phyloP scores from a whole-genome alignment of 352 stramenopile species.

The Phytophthora meadii region DNA sequence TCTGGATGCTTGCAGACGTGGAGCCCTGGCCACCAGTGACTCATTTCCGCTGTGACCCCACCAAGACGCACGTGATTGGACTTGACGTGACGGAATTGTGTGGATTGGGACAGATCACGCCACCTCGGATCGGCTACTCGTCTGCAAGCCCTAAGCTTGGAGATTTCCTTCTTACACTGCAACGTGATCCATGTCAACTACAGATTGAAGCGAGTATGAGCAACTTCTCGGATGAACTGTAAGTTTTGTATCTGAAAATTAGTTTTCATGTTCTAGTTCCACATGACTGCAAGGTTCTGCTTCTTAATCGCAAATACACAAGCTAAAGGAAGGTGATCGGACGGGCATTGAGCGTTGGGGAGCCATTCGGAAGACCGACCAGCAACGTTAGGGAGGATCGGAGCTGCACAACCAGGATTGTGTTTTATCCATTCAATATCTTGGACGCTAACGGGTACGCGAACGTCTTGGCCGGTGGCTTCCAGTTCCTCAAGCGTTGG shows the following conservation, averaged over 20 bases:
- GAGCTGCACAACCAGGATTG: constrained; percentile 19
- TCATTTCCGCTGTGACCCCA: constrained; percentile 71
- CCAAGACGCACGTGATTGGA: constrained; percentile 37
- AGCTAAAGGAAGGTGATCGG: constrained; percentile 80
- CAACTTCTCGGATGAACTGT: constrained; percentile 46
- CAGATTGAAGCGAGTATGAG: constrained; percentile 11
- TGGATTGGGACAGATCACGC: constrained; percentile 37
- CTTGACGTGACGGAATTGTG: constrained; percentile 37
- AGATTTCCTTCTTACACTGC: constrained; percentile 32
- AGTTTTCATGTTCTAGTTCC: constrained; percentile 45
- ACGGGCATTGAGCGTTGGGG: constrained; percentile 74
- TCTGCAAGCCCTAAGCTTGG: constrained; percentile 24
- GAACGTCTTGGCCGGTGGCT: constrained; percentile 48
- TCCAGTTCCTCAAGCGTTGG: constrained; percentile 55
- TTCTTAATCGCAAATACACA: constrained; percentile 65
- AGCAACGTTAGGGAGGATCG: constrained; percentile 50
- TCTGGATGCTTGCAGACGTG: constrained; percentile 74
- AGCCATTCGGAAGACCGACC: constrained; percentile 48
- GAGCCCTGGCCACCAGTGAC: constrained; percentile 60
- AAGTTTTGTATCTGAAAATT: constrained; percentile 12
- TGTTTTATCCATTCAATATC: constrained; percentile 57
- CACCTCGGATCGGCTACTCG: constrained; percentile 52
- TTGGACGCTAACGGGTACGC: constrained; percentile 13
- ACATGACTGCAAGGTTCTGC: constrained; percentile 53
- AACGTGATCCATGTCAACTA: constrained; percentile 21